These are phyloP conservation scores for Ophiostoma australiae DNA, from an alignment of 2,329 filamentous ascomycete species.

Conservation along the genomic window DNA sequence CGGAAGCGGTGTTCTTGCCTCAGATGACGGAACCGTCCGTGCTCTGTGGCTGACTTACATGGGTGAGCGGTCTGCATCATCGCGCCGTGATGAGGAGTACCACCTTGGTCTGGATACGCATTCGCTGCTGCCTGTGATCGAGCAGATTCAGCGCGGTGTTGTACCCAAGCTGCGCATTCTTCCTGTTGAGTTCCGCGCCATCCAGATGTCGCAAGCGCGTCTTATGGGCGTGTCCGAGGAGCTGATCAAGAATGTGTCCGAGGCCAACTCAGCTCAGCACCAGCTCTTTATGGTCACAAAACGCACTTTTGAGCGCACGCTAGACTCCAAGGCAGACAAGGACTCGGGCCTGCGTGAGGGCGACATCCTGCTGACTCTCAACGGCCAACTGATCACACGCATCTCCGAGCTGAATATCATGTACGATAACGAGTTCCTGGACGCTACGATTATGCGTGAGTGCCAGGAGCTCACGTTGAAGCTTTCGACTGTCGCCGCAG, in stretches of 20 bases:
- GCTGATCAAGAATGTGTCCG: conserved; percentile 87
- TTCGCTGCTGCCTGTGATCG: conserved; percentile 80
- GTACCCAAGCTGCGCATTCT: conserved; percentile 82
- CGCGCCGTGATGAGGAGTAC: conserved; percentile 89
- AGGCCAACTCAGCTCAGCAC: conserved; percentile 84
- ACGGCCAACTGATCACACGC: conserved; percentile 85
- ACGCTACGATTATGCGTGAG: conserved; percentile 81
- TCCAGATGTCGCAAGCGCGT: conserved; percentile 93
- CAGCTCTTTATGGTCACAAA: conserved; percentile 97
- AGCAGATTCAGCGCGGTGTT: conserved; percentile 73
- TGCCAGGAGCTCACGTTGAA: conserved; percentile 71
- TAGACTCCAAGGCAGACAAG: conserved; percentile 29
- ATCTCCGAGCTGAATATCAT: conserved; percentile 92
- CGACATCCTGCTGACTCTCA: conserved; percentile 86
- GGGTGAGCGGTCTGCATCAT: conserved; percentile 74
- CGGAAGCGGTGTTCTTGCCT: conserved; percentile 85
- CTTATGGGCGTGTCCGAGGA: conserved; percentile 96
- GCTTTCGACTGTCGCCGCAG: conserved; percentile 79
- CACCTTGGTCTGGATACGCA: conserved; percentile 88
- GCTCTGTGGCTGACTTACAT: conserved; percentile 96
- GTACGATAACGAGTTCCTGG: conserved; percentile 81
- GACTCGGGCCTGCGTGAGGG: conserved; percentile 70
- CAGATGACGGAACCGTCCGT: conserved; percentile 86
- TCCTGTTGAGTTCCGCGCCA: conserved; percentile 88
- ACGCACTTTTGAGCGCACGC: conserved; percentile 60